phyloP scores from a whole-genome alignment of 805 yeast species.

The Hanseniaspora lindneri region DNA sequence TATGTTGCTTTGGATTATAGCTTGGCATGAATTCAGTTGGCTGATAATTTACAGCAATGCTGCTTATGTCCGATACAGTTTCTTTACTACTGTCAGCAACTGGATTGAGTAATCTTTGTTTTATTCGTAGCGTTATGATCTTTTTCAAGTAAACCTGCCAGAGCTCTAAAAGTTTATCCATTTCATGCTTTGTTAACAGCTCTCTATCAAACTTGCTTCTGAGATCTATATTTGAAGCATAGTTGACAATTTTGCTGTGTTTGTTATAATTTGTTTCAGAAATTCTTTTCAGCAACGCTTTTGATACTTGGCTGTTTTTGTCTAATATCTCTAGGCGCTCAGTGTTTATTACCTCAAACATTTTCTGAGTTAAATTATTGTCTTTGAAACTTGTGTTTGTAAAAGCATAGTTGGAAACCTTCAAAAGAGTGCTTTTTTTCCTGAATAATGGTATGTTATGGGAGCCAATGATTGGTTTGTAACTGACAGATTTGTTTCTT shows the following conservation, averaged over 20 bases:
- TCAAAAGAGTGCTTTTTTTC: neutral
- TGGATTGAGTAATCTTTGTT: neutral
- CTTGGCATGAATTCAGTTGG: neutral
- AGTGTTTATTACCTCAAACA: neutral
- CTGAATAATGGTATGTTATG: slow-evolving; percentile 9
- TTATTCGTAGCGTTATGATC: neutral
- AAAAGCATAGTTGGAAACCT: neutral
- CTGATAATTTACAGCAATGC: neutral
- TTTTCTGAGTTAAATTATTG: neutral
- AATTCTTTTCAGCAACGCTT: slow-evolving; percentile 3
- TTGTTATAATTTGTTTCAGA: neutral
- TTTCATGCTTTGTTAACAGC: neutral
- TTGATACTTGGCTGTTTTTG: neutral
- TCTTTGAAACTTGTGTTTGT: neutral
- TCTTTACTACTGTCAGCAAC: neutral
- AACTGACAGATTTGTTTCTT: slow-evolving; percentile 8
- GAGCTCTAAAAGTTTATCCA: neutral
- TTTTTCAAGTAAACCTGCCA: slow-evolving; percentile 9
- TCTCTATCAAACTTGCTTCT: slow-evolving; percentile 5
- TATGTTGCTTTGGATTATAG: neutral
- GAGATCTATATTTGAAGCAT: slow-evolving; percentile 3
- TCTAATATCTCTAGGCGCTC: neutral
- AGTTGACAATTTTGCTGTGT: slow-evolving; percentile 4
- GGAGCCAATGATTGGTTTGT: neutral
- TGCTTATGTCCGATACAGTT: neutral